Evolutionary conservation across 495 filamentous ascomycete species (phyloP), one percentile per base, ranked within the genome.

Genomic region (Parathielavia appendiculata): DNA sequence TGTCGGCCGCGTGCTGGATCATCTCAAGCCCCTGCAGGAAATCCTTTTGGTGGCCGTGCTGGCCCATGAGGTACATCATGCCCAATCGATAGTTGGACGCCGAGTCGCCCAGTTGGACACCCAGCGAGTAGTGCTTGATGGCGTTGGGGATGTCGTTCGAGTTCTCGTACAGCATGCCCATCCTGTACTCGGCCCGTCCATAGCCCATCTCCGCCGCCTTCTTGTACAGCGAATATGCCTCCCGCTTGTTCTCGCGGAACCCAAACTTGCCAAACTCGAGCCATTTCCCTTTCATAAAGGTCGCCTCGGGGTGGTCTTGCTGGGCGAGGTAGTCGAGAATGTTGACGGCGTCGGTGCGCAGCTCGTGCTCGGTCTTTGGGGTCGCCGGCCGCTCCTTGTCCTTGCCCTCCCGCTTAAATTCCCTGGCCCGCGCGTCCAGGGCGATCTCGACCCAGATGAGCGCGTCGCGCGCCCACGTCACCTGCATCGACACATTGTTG

Each of bases 221-320:
- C 51, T 82, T 83, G 73, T 96, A 98, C 64, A 84, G 86, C 47
- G 84, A 71, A 69, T 92, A 97, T 17, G 93, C 93, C 72, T 96
- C 92, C 64, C 92, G 91, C 73, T 95, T 96, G 75, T 97, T 92
- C 58, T 88, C 76, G 19, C 88, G 84, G 61, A 83, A 83, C 20
- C 89, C 90, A 71, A 96, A 97, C 71, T 97, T 96, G 57, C 93
- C 93, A 75, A 97, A 97, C 71, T 98, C 93, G 35, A 96, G 79
- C 95, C 93, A 97, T 81, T 93, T 97, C 54, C 89, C 90, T 69
- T 85, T 86, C 77, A 98, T 90, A 68, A 97, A 97, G 62, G 91
- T 86, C 6, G 95, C 93, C 67, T 92, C 91, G 48, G 93, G 93
- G 64, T 98, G 93, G 59, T 85, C 83, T 72, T 98, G 93, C 39